Conservation (phyloP, 306 rosid genomes). For the Vigna angularis region DNA sequence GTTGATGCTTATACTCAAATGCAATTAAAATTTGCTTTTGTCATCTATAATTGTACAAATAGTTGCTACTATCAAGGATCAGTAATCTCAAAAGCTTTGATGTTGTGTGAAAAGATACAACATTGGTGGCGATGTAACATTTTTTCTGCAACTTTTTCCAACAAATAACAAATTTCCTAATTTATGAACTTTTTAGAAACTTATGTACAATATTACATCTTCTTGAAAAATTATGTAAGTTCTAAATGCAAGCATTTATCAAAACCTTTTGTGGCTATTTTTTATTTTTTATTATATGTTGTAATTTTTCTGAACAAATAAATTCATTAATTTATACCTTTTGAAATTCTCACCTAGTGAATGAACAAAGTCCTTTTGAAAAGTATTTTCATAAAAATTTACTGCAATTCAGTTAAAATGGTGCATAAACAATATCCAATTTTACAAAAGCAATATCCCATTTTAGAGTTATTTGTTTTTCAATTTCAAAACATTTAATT, state of each 20-base stretch:
- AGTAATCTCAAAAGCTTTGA: neutral
- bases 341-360: slow-evolving; percentile 6
- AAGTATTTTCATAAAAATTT: slow-evolving; percentile 11
- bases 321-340: neutral
- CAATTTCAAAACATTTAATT: slow-evolving; percentile 13
- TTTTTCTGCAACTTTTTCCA: slow-evolving; percentile 25
- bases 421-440: slow-evolving; percentile 14
- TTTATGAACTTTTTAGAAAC: slow-evolving; percentile 11
- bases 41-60: slow-evolving; percentile 20
- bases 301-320: slow-evolving; percentile 23
- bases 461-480: slow-evolving; percentile 18
- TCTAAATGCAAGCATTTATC: slow-evolving; percentile 15
- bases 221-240: neutral
- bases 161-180: slow-evolving; percentile 11
- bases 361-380: neutral
- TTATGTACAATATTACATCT: neutral
- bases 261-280: neutral
- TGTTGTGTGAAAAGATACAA: slow-evolving; percentile 29
- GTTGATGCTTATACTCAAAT: slow-evolving; percentile 23
- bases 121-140: slow-evolving; percentile 6
- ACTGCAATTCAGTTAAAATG: slow-evolving; percentile 3
- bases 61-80: neutral
- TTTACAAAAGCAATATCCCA: slow-evolving; percentile 23
- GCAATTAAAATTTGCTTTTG: slow-evolving; percentile 23
- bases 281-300: neutral